Percentiles rank a stretch among this genome's conserved stretches.
These are phyloP conservation scores for Populus deltoides DNA, from an alignment of 345 rosid genomes.

Conservation along the genomic window DNA sequence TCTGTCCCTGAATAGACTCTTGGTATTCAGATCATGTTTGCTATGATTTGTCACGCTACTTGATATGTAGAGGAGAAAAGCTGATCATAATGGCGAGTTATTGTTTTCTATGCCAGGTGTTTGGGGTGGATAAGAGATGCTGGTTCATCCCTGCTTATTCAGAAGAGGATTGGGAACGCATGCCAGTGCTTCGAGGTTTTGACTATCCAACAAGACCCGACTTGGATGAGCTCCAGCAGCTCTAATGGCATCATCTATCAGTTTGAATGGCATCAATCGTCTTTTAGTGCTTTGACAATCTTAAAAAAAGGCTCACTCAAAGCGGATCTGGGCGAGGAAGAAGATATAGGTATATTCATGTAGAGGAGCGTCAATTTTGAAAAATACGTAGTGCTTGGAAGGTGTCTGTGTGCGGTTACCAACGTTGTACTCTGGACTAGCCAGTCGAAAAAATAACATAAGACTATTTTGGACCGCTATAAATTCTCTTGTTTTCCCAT, in stretches of 20 bases:
- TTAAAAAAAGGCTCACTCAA: background rate
- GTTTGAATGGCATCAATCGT: background rate
- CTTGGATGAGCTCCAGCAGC: conserved; percentile 29
- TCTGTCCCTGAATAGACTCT: background rate
- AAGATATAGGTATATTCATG: background rate
- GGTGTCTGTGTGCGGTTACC: background rate
- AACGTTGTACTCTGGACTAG: background rate
- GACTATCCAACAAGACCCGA: conserved; percentile 56
- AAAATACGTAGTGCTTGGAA: background rate
- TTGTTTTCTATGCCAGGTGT: conserved; percentile 40
- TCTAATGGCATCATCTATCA: background rate
- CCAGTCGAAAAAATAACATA: background rate
- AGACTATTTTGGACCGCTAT: background rate
- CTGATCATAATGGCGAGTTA: background rate
- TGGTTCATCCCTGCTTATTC: conserved; percentile 75
- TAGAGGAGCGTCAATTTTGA: background rate
- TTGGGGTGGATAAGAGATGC: conserved; percentile 55
- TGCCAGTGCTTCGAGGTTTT: conserved; percentile 50
- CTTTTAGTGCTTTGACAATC: background rate
- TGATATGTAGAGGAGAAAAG: background rate
- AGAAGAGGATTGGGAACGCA: conserved; percentile 46
- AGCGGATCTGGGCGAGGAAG: background rate
- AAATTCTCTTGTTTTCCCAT: background rate
- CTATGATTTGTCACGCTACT: background rate
- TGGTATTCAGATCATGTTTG: background rate